phyloP scores from a whole-genome alignment of 441 rosid species.

The Euphorbia corollata region DNA sequence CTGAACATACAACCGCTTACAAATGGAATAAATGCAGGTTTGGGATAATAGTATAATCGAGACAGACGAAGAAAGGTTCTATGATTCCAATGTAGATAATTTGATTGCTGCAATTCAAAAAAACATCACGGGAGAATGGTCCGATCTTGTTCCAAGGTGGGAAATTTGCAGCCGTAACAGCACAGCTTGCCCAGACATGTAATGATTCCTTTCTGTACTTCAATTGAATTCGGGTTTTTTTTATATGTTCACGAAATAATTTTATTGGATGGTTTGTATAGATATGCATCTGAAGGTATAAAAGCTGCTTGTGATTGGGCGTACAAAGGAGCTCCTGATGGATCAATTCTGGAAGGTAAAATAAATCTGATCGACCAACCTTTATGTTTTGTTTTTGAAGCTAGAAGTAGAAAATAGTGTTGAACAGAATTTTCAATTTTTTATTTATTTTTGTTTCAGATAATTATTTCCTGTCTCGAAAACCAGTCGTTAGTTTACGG shows the following conservation, averaged over 20 bases:
- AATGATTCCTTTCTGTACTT: conserved; percentile 14
- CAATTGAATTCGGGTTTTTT: neutral
- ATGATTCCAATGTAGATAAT: conserved; percentile 38
- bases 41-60: conserved; percentile 70
- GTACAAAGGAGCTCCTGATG: conserved; percentile 59
- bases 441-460: conserved; percentile 32
- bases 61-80: conserved; percentile 54
- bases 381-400: neutral
- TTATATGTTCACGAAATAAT: too few species aligned
- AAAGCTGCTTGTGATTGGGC: conserved; percentile 85
- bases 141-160: conserved; percentile 52
- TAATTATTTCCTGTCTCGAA: conserved; percentile 61
- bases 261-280: conserved; percentile 15
- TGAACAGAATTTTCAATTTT: neutral
- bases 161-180: conserved; percentile 46
- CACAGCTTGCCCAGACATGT: conserved; percentile 59
- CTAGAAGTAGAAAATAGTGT: neutral
- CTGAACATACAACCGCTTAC: neutral
- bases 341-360: conserved; percentile 54
- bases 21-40: conserved; percentile 33
- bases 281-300: conserved; percentile 80
- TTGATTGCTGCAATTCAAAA: conserved; percentile 52
- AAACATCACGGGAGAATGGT: conserved; percentile 65
- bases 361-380: neutral
- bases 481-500: conserved; percentile 49